Evolutionary conservation across 208 protist genomes (phyloP), one percentile per base, ranked within the genome.

Genomic region (Phytomonas sp.): DNA sequence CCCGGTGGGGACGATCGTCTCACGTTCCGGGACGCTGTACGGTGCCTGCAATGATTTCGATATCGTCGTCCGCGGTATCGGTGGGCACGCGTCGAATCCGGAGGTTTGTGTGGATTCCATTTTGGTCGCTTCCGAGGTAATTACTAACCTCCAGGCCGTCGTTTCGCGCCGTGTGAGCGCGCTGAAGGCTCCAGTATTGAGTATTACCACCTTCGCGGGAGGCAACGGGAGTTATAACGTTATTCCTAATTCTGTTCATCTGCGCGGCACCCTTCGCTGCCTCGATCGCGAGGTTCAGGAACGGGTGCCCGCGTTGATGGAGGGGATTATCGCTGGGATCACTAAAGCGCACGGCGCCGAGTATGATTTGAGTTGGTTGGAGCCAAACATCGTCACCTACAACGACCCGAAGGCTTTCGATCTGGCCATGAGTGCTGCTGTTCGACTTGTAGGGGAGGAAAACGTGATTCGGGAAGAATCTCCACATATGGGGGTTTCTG

Each of bases 321-420:
- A 93, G 73, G 82, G 83, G 59, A 75, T 90, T 34, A 81, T 90
- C 29, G 67, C 82, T n/a, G 82, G 87, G 34, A 81, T 93, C 63
- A 68, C 84, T 2, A 78, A 75, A 63, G 85, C 84, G 4, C 85
- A 93, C 60, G 78, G 81, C 19, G 87, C 87, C 11, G 40, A 84
- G 34, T 74, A 83, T 40, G 79, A 81, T 56, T 52, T 93, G 73
- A 89, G 70, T 59, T 92, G 87, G 87, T 75, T 92, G 70, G 84
- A 86, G 76, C 87, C 87, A 23, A 71, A 92, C 67, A 93, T 93
- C 45, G 78, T 93, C 36, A 93, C 87, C 29, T 89, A 86, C 74
- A 93, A 93, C 67, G 82, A 93, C 60, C 78, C 82, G 8, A 73
- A 75, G 66, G 87, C 87, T 23, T 93, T 85, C 72, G 83, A 86